Evolutionary conservation across 2,329 filamentous ascomycete genomes (phyloP).

Genomic region (Lecanicillium sp.): DNA sequence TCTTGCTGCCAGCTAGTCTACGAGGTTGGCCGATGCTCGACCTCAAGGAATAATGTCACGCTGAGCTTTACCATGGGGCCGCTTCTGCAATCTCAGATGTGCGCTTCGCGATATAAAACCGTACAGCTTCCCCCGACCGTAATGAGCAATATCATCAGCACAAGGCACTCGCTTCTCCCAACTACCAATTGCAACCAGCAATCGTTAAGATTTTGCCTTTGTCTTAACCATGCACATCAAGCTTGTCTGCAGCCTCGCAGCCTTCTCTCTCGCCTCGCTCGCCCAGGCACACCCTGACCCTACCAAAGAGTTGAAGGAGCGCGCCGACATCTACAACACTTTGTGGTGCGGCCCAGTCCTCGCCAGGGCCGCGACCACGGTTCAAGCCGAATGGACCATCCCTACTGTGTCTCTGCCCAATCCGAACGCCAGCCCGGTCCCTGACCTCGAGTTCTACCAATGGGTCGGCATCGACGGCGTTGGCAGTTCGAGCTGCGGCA

Average conservation of each 20-base stretch:
- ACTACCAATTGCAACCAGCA: neutral
- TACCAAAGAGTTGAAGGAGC: too few species aligned
- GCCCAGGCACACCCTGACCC: neutral
- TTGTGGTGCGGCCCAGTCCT: constrained; percentile 3
- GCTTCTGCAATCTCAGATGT: neutral
- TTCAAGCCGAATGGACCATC: neutral
- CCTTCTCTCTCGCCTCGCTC: constrained; percentile 3
- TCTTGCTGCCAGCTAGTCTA: too few species aligned
- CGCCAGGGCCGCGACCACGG: neutral
- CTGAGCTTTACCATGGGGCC: neutral
- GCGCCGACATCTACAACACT: too few species aligned
- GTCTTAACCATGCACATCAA: neutral
- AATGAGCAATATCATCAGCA: neutral
- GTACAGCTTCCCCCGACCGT: neutral
- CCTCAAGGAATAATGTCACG: neutral
- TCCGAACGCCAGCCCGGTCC: neutral
- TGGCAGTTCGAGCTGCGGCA: neutral
- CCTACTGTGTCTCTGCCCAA: neutral
- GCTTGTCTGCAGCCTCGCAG: neutral
- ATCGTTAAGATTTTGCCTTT: too few species aligned
- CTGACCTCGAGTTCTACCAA: neutral
- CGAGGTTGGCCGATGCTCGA: neutral
- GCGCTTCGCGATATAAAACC: constrained; percentile 1
- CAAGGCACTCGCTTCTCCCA: neutral
- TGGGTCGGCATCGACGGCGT: constrained; percentile 3